Percentiles rank a stretch among this genome's conserved stretches.
phyloP scores from a whole-genome alignment of 1,284 basidiomycete species.

The Rhodotorula sp. region DNA sequence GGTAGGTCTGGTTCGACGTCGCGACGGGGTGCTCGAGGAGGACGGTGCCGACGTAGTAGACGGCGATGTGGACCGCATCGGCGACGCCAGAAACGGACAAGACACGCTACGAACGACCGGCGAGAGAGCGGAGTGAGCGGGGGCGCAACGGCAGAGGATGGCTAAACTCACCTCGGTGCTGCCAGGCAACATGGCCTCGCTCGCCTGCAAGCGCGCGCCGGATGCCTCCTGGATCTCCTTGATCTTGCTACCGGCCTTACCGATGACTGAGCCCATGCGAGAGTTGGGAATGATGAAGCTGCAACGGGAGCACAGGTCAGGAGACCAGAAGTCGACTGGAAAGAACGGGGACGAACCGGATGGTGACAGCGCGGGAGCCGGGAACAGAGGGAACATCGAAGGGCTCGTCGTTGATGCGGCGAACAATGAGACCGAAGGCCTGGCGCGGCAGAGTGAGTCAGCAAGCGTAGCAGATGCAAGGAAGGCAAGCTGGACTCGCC shows the following conservation, averaged over 20 bases:
- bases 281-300: slow-evolving; percentile 97
- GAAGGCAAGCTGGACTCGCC: slow-evolving; percentile 54
- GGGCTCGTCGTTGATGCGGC: slow-evolving; percentile 98
- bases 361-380: slow-evolving; percentile 94
- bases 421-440: slow-evolving; percentile 98
- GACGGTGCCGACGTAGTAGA: slow-evolving; percentile 56
- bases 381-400: slow-evolving; percentile 97
- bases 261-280: slow-evolving; percentile 98
- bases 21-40: slow-evolving; percentile 49
- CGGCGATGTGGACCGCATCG: slow-evolving; percentile 99
- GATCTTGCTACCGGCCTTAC: slow-evolving; percentile 95
- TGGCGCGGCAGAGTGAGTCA: slow-evolving; percentile 47
- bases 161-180: slow-evolving; percentile 72
- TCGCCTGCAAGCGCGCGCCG: slow-evolving; percentile 91
- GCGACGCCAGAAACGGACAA: slow-evolving; percentile 97
- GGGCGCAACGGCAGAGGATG: too few species aligned
- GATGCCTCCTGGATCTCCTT: slow-evolving; percentile 99
- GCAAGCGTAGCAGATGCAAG: neutral
- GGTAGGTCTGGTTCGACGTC: slow-evolving; percentile 48
- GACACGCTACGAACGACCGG: slow-evolving; percentile 65
- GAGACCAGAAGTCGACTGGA: too few species aligned
- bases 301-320: neutral
- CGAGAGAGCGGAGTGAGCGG: neutral
- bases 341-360: slow-evolving; percentile 59
- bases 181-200: slow-evolving; percentile 95